A percentile compares a stretch with the other conserved stretches of the same genome.
Conservation (phyloP, 2,329 filamentous ascomycete species). For the Fusarium lateritium region DNA sequence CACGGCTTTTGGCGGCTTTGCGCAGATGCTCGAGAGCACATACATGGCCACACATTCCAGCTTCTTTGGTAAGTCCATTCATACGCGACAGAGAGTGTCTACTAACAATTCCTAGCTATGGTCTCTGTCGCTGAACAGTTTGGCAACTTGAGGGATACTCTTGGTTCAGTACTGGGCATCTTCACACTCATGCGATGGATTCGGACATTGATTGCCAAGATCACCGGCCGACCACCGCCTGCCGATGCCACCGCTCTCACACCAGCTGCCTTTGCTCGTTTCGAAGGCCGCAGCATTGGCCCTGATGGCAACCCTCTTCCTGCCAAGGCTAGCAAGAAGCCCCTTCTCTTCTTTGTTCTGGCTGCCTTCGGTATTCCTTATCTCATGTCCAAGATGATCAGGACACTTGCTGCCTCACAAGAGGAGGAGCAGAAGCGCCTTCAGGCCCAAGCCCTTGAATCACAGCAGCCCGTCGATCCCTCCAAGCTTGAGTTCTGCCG, state of each 20-base stretch:
- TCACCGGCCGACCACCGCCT: slow-evolving; percentile 91
- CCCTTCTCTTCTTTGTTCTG: slow-evolving; percentile 94
- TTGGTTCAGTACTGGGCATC: slow-evolving; percentile 94
- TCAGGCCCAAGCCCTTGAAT: slow-evolving; percentile 65
- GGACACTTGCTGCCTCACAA: slow-evolving; percentile 83
- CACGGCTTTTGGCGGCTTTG: slow-evolving; percentile 95
- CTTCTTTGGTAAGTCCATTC: slow-evolving; percentile 84
- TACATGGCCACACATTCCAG: slow-evolving; percentile 99
- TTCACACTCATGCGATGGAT: slow-evolving; percentile 97
- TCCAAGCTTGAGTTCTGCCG: slow-evolving; percentile 97
- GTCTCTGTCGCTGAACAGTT: slow-evolving; percentile 98
- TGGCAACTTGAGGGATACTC: slow-evolving; percentile 90
- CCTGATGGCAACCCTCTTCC: slow-evolving; percentile 75
- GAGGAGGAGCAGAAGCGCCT: slow-evolving; percentile 82
- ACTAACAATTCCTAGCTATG: slow-evolving; percentile 76
- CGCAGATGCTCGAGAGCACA: slow-evolving; percentile 99
- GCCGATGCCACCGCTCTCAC: slow-evolving; percentile 90
- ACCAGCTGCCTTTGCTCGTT: slow-evolving; percentile 90
- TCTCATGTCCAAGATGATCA: slow-evolving; percentile 96
- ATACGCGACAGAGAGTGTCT: background rate
- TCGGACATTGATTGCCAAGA: slow-evolving; percentile 88
- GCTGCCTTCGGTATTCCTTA: slow-evolving; percentile 97
- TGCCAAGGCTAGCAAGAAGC: slow-evolving; percentile 89
- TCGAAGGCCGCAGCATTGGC: slow-evolving; percentile 77
- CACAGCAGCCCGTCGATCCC: slow-evolving; percentile 78